Conservation (phyloP, 2,329 filamentous ascomycete species). For the Dothistroma septosporum region DNA sequence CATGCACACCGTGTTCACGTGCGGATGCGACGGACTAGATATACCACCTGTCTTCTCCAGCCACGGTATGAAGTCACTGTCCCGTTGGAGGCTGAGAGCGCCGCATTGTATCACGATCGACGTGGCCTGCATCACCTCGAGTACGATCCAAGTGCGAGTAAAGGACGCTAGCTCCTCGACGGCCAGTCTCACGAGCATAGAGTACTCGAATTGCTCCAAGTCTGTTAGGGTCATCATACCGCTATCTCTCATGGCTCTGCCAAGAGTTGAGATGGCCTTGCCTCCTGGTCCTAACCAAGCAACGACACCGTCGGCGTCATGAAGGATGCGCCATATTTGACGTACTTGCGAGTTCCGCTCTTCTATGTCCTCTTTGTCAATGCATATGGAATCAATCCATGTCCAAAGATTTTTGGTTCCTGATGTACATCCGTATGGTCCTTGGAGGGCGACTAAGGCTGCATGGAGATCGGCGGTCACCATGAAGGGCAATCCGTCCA, state of each 20-base stretch:
- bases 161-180: background rate
- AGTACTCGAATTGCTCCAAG: background rate
- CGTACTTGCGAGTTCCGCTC: background rate
- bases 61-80: background rate
- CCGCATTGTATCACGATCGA: background rate
- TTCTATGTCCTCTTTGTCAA: background rate
- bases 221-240: background rate
- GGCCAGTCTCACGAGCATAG: background rate
- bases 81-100: background rate
- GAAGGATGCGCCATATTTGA: background rate
- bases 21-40: background rate
- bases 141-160: background rate
- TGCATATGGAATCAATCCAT: background rate
- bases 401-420: too few species aligned
- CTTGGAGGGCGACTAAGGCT: background rate
- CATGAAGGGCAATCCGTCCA: background rate
- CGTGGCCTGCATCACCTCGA: background rate
- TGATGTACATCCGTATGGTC: background rate
- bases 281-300: background rate
- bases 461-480: background rate
- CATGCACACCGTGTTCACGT: background rate
- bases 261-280: background rate
- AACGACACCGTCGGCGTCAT: background rate
- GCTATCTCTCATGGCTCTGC: background rate
- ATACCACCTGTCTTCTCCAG: background rate